Percentiles rank a stretch among this genome's conserved stretches.
Conservation (phyloP, 768 basidiomycete species). For the Mycena rebaudengoi region DNA sequence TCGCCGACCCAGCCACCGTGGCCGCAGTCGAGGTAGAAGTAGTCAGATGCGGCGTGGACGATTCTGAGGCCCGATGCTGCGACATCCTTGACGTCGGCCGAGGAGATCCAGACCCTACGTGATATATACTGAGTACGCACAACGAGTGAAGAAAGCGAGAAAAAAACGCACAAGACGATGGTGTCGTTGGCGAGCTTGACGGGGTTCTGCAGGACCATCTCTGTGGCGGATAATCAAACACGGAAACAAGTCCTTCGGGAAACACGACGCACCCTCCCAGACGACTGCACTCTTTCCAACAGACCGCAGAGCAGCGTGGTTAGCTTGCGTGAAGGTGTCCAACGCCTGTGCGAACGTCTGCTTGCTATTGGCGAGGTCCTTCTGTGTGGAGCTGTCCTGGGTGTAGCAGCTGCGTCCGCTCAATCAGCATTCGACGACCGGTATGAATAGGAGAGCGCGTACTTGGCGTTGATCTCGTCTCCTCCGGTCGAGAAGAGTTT, state of each 20-base stretch:
- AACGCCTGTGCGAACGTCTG: slow-evolving; percentile 59
- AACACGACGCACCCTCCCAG: slow-evolving; percentile 56
- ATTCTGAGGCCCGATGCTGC: slow-evolving; percentile 50
- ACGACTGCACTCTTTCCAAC: slow-evolving; percentile 66
- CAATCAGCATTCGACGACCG: not conserved
- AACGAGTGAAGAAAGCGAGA: not conserved
- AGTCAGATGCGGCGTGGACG: slow-evolving; percentile 58
- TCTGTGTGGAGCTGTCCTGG: slow-evolving; percentile 54
- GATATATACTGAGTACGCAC: not conserved
- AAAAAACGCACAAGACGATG: slow-evolving; percentile 44
- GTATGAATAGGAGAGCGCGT: not conserved
- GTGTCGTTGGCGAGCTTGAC: slow-evolving; percentile 51
- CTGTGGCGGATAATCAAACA: slow-evolving; percentile 32
- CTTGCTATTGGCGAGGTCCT: slow-evolving; percentile 44
- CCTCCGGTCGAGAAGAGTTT: slow-evolving; percentile 67
- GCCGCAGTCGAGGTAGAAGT: slow-evolving; percentile 67
- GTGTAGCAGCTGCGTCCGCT: slow-evolving; percentile 44
- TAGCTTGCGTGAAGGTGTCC: slow-evolving; percentile 51
- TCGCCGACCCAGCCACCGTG: slow-evolving; percentile 55
- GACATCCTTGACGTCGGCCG: slow-evolving; percentile 47
- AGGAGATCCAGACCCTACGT: slow-evolving; percentile 59
- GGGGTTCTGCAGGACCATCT: slow-evolving; percentile 57
- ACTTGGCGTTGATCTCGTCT: slow-evolving; percentile 64
- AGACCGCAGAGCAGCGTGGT: slow-evolving; percentile 51
- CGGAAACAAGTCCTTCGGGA: not conserved